Evolutionary conservation across 169 alveolate genomes (phyloP).

Genomic region (Cryptosporidium bovis): DNA sequence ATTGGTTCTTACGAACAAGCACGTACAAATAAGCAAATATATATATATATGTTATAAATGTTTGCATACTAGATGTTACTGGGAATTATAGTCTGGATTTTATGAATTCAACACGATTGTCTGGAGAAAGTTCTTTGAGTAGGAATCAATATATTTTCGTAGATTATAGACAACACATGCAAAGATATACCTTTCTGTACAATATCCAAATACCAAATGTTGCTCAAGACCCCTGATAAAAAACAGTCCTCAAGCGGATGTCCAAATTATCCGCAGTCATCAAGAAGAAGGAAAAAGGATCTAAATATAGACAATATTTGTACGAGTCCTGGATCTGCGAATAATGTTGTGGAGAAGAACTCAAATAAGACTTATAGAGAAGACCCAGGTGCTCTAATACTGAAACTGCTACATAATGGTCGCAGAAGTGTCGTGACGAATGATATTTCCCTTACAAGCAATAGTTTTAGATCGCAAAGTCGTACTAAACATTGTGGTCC

Average conservation of each 20-base stretch:
- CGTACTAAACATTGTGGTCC: constrained; percentile 57
- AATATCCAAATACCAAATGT: neutral
- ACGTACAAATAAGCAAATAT: too few species aligned
- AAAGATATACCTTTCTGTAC: too few species aligned
- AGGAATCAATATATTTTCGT: too few species aligned
- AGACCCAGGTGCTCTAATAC: constrained; percentile 55
- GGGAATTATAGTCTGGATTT: too few species aligned
- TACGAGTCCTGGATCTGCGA: neutral
- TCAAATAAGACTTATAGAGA: neutral
- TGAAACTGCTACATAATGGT: constrained; percentile 54
- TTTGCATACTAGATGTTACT: too few species aligned
- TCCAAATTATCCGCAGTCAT: constrained; percentile 7
- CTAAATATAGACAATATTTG: neutral
- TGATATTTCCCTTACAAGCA: constrained; percentile 9
- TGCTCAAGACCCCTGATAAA: constrained; percentile 17
- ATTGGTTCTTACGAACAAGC: too few species aligned
- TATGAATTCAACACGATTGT: too few species aligned
- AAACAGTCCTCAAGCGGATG: neutral
- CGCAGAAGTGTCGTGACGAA: constrained; percentile 2
- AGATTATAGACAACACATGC: too few species aligned
- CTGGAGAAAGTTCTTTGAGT: too few species aligned
- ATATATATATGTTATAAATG: too few species aligned
- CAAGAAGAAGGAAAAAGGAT: constrained; percentile 20
- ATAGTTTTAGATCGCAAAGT: constrained; percentile 61
- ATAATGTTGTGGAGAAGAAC: neutral